Evolutionary conservation across 2,329 filamentous ascomycete species (phyloP).

Genomic region (Colletotrichum incanum): DNA sequence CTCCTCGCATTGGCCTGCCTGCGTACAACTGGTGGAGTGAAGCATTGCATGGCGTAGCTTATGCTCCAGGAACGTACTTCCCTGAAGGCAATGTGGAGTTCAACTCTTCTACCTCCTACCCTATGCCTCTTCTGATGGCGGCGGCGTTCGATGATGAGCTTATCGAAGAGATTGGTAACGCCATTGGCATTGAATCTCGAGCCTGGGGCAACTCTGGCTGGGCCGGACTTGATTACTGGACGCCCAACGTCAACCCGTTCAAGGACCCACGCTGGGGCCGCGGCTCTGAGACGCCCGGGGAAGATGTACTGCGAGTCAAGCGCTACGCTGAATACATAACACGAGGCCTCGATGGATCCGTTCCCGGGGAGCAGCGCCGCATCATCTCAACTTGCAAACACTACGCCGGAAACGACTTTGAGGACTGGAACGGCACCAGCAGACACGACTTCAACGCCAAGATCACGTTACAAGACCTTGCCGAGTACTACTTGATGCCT

Average conservation of each 20-base stretch:
- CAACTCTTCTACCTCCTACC: constrained; percentile 75
- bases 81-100: constrained; percentile 65
- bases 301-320: constrained; percentile 66
- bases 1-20: constrained; percentile 7
- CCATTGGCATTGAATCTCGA: constrained; percentile 68
- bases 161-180: not conserved
- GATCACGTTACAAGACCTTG: constrained; percentile 73
- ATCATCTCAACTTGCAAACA: constrained; percentile 73
- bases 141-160: constrained; percentile 70
- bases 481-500: constrained; percentile 73
- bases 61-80: constrained; percentile 66
- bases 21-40: constrained; percentile 69
- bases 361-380: constrained; percentile 45
- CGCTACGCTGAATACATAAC: constrained; percentile 68
- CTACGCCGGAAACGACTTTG: constrained; percentile 70
- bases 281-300: constrained; percentile 72
- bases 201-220: constrained; percentile 75
- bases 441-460: constrained; percentile 70
- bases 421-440: constrained; percentile 14
- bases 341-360: constrained; percentile 63
- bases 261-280: constrained; percentile 75
- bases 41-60: constrained; percentile 74
- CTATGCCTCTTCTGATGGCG: constrained; percentile 73
- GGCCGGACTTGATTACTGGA: constrained; percentile 72
- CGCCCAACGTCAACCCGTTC: constrained; percentile 78